Percentiles rank a stretch among this genome's conserved stretches.
phyloP scores from a whole-genome alignment of 192 early-diverging fungal genomes.

The Podila horticola region DNA sequence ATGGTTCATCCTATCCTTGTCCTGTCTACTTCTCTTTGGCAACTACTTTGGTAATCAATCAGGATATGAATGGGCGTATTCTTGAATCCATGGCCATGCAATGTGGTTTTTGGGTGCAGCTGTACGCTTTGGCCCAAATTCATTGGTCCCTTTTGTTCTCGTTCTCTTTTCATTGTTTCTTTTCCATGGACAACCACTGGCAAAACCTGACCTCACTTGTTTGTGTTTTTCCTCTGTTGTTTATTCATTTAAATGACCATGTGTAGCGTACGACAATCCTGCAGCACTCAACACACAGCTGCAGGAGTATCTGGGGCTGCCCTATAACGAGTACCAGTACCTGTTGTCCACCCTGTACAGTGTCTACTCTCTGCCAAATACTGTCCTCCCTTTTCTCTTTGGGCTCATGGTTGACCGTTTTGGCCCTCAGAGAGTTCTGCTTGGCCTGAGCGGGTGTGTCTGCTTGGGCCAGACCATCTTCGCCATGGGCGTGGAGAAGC shows the following conservation, averaged over 20 bases:
- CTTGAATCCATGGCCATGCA: no score
- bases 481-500: slow-evolving; percentile 60
- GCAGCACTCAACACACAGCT: slow-evolving; percentile 54
- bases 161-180: no score
- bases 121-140: no score
- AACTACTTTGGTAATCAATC: slow-evolving; percentile 53
- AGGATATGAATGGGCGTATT: not conserved
- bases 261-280: slow-evolving; percentile 39
- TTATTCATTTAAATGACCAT: not conserved
- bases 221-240: not conserved
- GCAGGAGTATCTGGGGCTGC: slow-evolving; percentile 48
- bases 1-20: slow-evolving; percentile 48
- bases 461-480: slow-evolving; percentile 74
- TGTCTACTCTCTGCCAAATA: slow-evolving; percentile 55
- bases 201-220: not conserved
- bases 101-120: no score
- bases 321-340: slow-evolving; percentile 54
- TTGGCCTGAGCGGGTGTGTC: slow-evolving; percentile 59
- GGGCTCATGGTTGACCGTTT: slow-evolving; percentile 66
- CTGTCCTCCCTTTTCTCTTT: slow-evolving; percentile 50
- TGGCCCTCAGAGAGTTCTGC: slow-evolving; percentile 58
- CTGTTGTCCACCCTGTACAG: slow-evolving; percentile 58
- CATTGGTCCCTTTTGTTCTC: no score
- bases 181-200: no score
- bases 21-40: slow-evolving; percentile 57